Conservation (phyloP, 345 rosid genomes). For the Populus pruinosa region DNA sequence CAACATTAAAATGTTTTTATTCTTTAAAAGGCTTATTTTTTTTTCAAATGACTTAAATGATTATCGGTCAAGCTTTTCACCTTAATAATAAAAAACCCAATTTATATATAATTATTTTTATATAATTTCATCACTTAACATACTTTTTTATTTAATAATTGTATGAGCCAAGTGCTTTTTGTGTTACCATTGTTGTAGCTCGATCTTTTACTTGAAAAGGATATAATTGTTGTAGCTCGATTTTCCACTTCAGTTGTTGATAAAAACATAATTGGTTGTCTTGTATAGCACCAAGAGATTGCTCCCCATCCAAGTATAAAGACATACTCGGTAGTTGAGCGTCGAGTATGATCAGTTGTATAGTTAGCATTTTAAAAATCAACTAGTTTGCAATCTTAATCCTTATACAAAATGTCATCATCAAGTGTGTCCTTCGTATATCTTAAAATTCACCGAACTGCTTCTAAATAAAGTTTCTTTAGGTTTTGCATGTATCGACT, state of each 20-base stretch:
- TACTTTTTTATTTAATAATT: too few relatives aligned
- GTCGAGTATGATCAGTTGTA: background rate
- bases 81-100: too few relatives aligned
- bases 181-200: too few relatives aligned
- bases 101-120: too few relatives aligned
- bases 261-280: background rate
- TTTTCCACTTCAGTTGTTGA: background rate
- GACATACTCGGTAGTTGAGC: background rate
- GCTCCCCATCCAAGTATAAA: background rate
- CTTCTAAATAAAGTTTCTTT: slow-evolving; percentile 4
- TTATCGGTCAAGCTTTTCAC: too few relatives aligned
- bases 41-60: too few relatives aligned
- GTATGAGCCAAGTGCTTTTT: too few relatives aligned
- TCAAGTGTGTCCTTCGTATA: background rate
- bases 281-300: background rate
- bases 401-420: background rate
- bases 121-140: too few relatives aligned
- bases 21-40: too few relatives aligned
- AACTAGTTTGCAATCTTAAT: background rate
- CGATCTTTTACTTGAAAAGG: too few relatives aligned
- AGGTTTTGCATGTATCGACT: slow-evolving; percentile 5
- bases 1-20: too few relatives aligned
- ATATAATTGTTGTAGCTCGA: too few relatives aligned
- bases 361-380: background rate
- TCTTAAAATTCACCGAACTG: background rate